phyloP scores from a whole-genome alignment of 208 protist genomes.

The Leishmania major region DNA sequence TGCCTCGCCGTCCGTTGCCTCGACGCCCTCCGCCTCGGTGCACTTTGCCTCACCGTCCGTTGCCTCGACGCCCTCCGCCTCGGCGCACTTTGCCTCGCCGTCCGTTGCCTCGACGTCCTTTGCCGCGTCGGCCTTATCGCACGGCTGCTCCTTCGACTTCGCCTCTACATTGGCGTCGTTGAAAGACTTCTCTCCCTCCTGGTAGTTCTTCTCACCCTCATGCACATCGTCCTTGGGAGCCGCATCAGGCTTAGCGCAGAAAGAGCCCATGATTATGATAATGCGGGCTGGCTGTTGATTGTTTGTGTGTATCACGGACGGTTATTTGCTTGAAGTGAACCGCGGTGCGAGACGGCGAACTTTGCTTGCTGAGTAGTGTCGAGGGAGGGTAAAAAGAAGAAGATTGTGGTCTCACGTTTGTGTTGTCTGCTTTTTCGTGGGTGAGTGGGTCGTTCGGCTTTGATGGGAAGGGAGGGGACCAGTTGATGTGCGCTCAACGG shows the following conservation, averaged over 20 bases:
- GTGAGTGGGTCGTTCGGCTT: background rate
- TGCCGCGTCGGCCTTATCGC: background rate
- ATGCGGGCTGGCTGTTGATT: background rate
- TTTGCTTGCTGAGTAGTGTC: background rate
- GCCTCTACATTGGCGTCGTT: background rate
- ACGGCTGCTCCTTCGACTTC: background rate
- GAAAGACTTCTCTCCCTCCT: slow-evolving; percentile 1
- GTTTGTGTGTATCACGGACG: background rate
- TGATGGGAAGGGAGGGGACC: background rate
- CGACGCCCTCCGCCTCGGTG: too few relatives aligned
- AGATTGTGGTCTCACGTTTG: background rate
- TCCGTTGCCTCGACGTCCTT: background rate
- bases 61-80: background rate
- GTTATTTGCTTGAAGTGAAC: background rate
- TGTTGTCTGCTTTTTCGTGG: background rate
- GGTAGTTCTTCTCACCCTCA: slow-evolving; percentile 1
- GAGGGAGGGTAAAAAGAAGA: background rate
- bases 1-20: background rate
- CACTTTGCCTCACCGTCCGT: background rate
- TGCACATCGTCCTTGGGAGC: slow-evolving; percentile 15
- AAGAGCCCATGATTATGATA: slow-evolving; percentile 3
- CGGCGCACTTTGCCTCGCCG: background rate
- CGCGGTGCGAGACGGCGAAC: background rate
- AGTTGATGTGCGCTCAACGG: background rate
- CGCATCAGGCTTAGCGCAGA: slow-evolving; percentile 13